Base-by-base conservation (phyloP, 768 basidiomycete genomes). In the Macrolepiota albuminosa region DNA sequence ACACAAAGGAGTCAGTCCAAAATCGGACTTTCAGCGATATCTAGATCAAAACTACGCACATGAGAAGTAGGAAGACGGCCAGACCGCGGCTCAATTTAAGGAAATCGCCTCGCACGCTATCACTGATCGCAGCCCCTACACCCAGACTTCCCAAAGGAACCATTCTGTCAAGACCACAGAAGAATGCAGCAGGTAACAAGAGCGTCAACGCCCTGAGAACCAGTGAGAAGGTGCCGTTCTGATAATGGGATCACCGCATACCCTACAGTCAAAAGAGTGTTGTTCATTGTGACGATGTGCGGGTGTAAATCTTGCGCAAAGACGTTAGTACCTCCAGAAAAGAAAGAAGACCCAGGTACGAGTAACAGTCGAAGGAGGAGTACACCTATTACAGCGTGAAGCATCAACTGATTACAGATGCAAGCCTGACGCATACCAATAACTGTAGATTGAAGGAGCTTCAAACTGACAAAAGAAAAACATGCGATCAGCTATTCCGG, bases 341-440 rank as follows among this genome's bases (percentile, higher is more conserved):
- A 74, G 69, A 89, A 89, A 0, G 87, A 76, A 3, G 79, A 76
- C 5, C 89, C 89, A 0, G 88, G 88, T 54, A 89, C 76, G 31
- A 91, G 81, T 2, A 91, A 76, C 1, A 90, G 76, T 66, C 88
- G 89, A 16, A 91, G 76, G 24, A 91, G 70, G 8, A 89, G 78
- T 10, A 90, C 87, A 26, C 88, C 86, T 84, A 29, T 7, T 34
- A 16, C 24, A 37, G 45, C 14, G 43, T 31, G 18, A 54, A 26
- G 21, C 9, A 10, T 26, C 9, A 31, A 16, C 3, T 10, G 36
- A 49, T n/a, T 16, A 34, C 14, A 50, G 50, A 7, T 13, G 9
- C 18, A 51, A 39, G 26, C 21, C 21, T 14, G n/a, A 36, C 36
- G 36, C 72, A n/a, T 55, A 82, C 86, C 88, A 33, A 83, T 76